Evolutionary conservation across 1,284 basidiomycete species (phyloP), one percentile per base, ranked within the genome.

Genomic region (Apiotrichum domesticum): DNA sequence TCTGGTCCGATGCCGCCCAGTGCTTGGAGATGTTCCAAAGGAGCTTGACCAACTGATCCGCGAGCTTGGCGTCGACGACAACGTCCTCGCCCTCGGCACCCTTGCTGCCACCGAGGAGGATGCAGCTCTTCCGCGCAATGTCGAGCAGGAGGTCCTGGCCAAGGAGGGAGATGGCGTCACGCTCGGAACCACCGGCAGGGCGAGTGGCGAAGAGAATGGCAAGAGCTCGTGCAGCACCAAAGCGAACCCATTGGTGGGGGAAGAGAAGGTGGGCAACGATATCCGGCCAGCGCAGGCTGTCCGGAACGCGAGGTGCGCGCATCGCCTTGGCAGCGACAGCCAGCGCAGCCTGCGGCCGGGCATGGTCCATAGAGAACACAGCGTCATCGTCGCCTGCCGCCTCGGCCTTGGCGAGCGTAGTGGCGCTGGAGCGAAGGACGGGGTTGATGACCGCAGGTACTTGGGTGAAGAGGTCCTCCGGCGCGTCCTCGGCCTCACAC

Each of bases 181-280:
- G n/a, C 3, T 47, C 46, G 3, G 44, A 46, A 21, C 46, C 43
- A n/a, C 14, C 46, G 11, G 37, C 35, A 3, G 47, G 47, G 21
- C 47, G 47, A 11, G 45, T 44, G 1, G 82, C 79, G 69, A 90
- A 91, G 6, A 94, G 75, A 6, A 81, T 70, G 5, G 90, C 90
- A 1, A 97, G 74, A 6, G 93, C 79, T 46, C 90, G 83, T 62
- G 87, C 87, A 0, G 93, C 81, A 0, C 87, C 87, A 11, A 85
- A 84, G 37, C 94, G 86, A 1, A 96, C 91, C 95, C 94, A 98
- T 4, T 89, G 84, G 75, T 99, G 95, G 10, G 94, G 93, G 77
- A 87, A 97, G 8, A 90, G 80, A 3, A 98, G 81, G 67, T 90
- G 84, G 0, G 80, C 68, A 15, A 84, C 78, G 44, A 96, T 79